Percentiles rank a stretch among this genome's conserved stretches.
phyloP scores from a whole-genome alignment of 768 basidiomycete genomes.

The Zangia roseola region DNA sequence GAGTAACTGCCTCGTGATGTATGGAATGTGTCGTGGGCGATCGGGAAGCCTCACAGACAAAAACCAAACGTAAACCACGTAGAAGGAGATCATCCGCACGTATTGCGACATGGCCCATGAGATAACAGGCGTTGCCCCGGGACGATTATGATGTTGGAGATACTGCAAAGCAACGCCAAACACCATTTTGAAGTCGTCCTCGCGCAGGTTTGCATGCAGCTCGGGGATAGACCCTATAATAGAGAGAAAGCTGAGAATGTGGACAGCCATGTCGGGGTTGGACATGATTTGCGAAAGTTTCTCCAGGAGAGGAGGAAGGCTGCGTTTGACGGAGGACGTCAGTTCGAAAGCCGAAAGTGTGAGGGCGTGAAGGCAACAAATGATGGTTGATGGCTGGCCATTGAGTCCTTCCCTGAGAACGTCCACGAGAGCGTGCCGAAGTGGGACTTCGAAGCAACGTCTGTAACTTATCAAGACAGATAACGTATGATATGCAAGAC shows the following conservation, averaged over 20 bases:
- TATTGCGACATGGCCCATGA: slow-evolving; percentile 91
- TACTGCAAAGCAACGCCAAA: slow-evolving; percentile 94
- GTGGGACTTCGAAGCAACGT: slow-evolving; percentile 66
- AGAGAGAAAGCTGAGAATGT: slow-evolving; percentile 89
- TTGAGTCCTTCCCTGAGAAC: slow-evolving; percentile 69
- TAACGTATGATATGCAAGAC: slow-evolving; percentile 82
- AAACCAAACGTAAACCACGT: slow-evolving; percentile 94
- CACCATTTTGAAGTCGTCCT: slow-evolving; percentile 87
- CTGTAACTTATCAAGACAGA: slow-evolving; percentile 88
- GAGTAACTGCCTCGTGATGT: slow-evolving; percentile 83
- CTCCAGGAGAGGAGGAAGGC: slow-evolving; percentile 75
- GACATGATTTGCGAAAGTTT: slow-evolving; percentile 94
- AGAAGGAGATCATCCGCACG: slow-evolving; percentile 85
- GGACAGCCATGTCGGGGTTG: slow-evolving; percentile 89
- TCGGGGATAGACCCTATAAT: slow-evolving; percentile 79
- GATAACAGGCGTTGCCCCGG: slow-evolving; percentile 52
- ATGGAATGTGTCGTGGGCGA: slow-evolving; percentile 76
- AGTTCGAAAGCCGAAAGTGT: slow-evolving; percentile 87
- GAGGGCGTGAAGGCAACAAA: slow-evolving; percentile 87
- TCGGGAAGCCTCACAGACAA: slow-evolving; percentile 81
- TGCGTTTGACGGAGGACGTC: slow-evolving; percentile 75
- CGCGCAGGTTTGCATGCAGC: slow-evolving; percentile 88
- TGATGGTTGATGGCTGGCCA: slow-evolving; percentile 73
- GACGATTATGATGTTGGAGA: slow-evolving; percentile 84
- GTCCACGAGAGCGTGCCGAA: slow-evolving; percentile 69